phyloP scores from a whole-genome alignment of 768 basidiomycete species.

The Tylopilus plumbeoviolaceoides region DNA sequence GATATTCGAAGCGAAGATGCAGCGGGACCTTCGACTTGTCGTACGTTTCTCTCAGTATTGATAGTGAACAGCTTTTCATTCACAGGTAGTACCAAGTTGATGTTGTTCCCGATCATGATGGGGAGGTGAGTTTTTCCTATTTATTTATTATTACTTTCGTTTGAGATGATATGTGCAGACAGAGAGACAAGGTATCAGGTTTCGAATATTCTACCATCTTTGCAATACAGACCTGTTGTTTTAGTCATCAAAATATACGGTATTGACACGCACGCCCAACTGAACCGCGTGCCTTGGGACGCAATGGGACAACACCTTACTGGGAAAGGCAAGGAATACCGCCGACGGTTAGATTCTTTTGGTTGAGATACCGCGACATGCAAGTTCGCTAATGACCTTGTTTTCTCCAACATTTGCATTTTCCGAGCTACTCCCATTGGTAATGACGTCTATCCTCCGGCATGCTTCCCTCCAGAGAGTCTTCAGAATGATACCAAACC shows the following conservation, averaged over 20 bases:
- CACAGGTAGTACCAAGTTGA: slow-evolving; percentile 45
- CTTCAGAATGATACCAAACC: slow-evolving; percentile 14
- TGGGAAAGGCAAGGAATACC: slow-evolving; percentile 50
- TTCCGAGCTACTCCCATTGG: slow-evolving; percentile 34
- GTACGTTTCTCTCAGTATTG: slow-evolving; percentile 29
- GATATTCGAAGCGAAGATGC: slow-evolving; percentile 69
- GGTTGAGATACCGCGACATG: not conserved
- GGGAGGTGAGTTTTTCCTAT: slow-evolving; percentile 18
- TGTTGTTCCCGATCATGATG: slow-evolving; percentile 37
- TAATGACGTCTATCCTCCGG: slow-evolving; percentile 46
- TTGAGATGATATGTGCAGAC: slow-evolving; percentile 25
- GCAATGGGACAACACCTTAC: slow-evolving; percentile 39
- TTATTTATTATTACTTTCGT: not conserved
- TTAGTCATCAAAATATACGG: slow-evolving; percentile 48
- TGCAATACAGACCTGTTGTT: not conserved
- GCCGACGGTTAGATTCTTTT: slow-evolving; percentile 36
- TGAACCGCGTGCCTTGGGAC: slow-evolving; percentile 44
- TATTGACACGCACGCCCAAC: slow-evolving; percentile 46
- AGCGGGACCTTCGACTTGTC: slow-evolving; percentile 45
- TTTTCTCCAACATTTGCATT: slow-evolving; percentile 37
- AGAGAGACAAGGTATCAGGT: slow-evolving; percentile 36
- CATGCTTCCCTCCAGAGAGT: slow-evolving; percentile 45
- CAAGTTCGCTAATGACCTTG: not conserved
- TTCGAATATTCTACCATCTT: not conserved
- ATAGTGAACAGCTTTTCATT: not conserved